phyloP scores from a whole-genome alignment of 768 basidiomycete genomes.

The Strobilomyces echinocephalus region DNA sequence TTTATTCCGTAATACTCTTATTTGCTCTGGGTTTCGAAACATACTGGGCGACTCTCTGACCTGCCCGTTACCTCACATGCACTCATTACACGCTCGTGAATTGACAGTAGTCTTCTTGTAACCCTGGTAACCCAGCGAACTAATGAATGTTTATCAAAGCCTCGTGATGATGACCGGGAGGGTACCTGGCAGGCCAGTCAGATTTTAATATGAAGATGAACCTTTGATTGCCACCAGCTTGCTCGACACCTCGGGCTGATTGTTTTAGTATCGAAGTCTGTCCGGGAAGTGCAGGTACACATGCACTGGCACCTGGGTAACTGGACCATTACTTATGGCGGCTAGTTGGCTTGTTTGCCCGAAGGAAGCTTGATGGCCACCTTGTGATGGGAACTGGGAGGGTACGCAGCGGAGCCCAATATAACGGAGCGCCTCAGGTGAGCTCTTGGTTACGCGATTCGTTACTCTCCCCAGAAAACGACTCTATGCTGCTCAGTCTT shows the following conservation, averaged over 20 bases:
- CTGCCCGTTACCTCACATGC: no score
- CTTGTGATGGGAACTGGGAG: neutral
- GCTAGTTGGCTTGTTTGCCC: no score
- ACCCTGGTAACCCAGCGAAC: neutral
- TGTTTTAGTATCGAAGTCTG: neutral
- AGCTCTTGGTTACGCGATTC: neutral
- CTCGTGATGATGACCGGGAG: constrained; percentile 9
- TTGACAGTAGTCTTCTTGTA: no score
- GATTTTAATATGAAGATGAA: neutral
- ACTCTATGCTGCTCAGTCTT: neutral
- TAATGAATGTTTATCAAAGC: neutral
- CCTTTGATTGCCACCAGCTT: neutral
- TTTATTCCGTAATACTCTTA: no score
- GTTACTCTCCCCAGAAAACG: neutral
- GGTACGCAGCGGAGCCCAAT: neutral
- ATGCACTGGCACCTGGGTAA: no score
- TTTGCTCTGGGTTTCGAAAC: no score
- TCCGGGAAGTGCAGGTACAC: no score
- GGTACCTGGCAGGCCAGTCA: constrained; percentile 9
- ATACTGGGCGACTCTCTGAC: no score
- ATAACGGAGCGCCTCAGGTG: neutral
- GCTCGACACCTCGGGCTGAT: neutral
- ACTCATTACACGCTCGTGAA: no score
- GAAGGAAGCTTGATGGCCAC: no score
- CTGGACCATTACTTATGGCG: no score